phyloP scores from a whole-genome alignment of 306 rosid species.

The Prunus armeniaca region DNA sequence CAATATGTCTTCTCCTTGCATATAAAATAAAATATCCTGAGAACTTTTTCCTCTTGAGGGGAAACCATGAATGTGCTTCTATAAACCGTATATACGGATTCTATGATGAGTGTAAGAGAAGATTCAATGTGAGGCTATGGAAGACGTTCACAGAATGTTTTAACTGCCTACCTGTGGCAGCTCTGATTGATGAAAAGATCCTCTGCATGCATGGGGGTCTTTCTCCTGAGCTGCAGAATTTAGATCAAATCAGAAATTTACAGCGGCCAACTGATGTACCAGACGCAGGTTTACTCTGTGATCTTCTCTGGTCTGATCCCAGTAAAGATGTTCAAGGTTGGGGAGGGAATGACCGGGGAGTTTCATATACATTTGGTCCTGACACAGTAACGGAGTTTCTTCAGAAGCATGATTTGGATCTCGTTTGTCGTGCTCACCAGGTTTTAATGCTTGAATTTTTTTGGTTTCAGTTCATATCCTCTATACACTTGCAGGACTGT shows the following conservation, averaged over 20 bases:
- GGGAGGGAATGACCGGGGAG: slow-evolving; percentile 96
- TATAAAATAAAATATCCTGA: slow-evolving; percentile 84
- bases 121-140: slow-evolving; percentile 87
- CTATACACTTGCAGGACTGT: slow-evolving; percentile 16
- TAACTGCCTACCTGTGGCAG: slow-evolving; percentile 93
- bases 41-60: slow-evolving; percentile 88
- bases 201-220: slow-evolving; percentile 98
- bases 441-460: slow-evolving; percentile 32
- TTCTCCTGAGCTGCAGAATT: slow-evolving; percentile 75
- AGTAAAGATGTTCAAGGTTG: slow-evolving; percentile 80
- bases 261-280: slow-evolving; percentile 93
- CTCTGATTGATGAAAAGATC: slow-evolving; percentile 90
- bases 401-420: slow-evolving; percentile 92
- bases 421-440: slow-evolving; percentile 98
- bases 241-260: slow-evolving; percentile 75
- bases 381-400: slow-evolving; percentile 78
- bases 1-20: slow-evolving; percentile 92
- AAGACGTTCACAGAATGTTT: slow-evolving; percentile 85
- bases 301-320: slow-evolving; percentile 97
- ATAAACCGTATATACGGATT: slow-evolving; percentile 94
- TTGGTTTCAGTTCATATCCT: slow-evolving; percentile 20
- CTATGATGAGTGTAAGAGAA: slow-evolving; percentile 96
- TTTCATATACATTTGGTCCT: slow-evolving; percentile 90
- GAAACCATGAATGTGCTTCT: slow-evolving; percentile 97
- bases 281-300: slow-evolving; percentile 90